Base-by-base conservation (phyloP, 352 stramenopile genomes). In the Pythium oligandrum region DNA sequence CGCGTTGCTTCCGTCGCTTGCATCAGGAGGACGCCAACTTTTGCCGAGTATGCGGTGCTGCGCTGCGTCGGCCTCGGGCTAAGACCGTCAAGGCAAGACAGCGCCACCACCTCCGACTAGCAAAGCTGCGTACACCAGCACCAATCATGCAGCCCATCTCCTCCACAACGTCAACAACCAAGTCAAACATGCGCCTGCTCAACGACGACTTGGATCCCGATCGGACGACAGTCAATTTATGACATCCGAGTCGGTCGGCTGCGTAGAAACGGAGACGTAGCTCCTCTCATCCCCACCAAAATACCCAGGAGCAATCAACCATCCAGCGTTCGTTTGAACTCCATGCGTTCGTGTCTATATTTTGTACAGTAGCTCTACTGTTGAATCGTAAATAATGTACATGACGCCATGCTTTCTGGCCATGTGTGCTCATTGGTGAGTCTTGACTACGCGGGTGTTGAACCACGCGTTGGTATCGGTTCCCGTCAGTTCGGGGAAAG, bases 1-100 rank as follows among this genome's bases (percentile, higher is more conserved):
- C 67, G 17, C 73, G 72, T 3, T 89, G 78, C 55, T 92, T 86
- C 50, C 80, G 81, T 38, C 77, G 81, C 48, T 74, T 85, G 44
- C 81, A 92, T 46, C 81, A 92, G 45, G 71, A 86, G 30, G 83
- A 86, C 52, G 78, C 81, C 33, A 88, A 85, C 30, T 92, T 88
- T 44, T 92, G 81, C 49, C 80, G 81, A 38, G 74, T 85, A 33
- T 92, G 81, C 50, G 66, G 81, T 4, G 79, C 68, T 1, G 58
- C 78, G 11, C 57, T 91, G 40, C 75, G 78, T 12, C 70, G 81
- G 63, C 68, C 74, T 40, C 79, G 77, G 2, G 65, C 58, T 37
- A 85, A 86, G 64, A 79, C 48, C 42, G 68, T 86, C 55, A 87
- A 88, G 50, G 78, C 77, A 0, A 26, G 17, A 26, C 71, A 69